These are phyloP conservation scores for Hansenula sp. DNA, from an alignment of 1,139 yeast species.

Conservation along the genomic window DNA sequence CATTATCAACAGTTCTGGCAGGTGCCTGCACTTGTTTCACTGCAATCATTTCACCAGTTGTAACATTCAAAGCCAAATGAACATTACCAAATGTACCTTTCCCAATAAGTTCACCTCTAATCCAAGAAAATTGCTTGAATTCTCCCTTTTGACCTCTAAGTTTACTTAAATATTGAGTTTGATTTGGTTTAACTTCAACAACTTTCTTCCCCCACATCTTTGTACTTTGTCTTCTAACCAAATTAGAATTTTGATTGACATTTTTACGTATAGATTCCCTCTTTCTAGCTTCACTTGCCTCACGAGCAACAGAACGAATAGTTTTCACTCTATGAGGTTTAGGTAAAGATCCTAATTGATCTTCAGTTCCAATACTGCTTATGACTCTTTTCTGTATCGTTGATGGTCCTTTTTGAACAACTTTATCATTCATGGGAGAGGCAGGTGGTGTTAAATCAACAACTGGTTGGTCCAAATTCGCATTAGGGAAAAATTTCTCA, in stretches of 20 bases:
- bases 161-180: slow-evolving; percentile 55
- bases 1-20: slow-evolving; percentile 34
- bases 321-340: slow-evolving; percentile 65
- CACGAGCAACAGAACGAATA: slow-evolving; percentile 87
- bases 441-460: slow-evolving; percentile 67
- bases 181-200: slow-evolving; percentile 81
- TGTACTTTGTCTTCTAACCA: slow-evolving; percentile 73
- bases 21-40: slow-evolving; percentile 90
- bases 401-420: slow-evolving; percentile 14
- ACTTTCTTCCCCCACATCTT: slow-evolving; percentile 97
- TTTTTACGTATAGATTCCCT: slow-evolving; percentile 31
- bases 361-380: slow-evolving; percentile 15
- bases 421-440: slow-evolving; percentile 36
- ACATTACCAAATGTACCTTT: slow-evolving; percentile 98
- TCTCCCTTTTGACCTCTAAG: slow-evolving; percentile 57
- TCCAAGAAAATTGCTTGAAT: slow-evolving; percentile 83
- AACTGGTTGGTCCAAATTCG: slow-evolving; percentile 90
- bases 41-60: slow-evolving; percentile 98
- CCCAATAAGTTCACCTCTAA: slow-evolving; percentile 95
- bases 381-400: slow-evolving; percentile 11
- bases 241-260: slow-evolving; percentile 25
- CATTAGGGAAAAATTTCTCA: slow-evolving; percentile 87
- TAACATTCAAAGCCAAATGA: slow-evolving; percentile 84
- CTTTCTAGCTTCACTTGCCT: slow-evolving; percentile 66
- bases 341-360: slow-evolving; percentile 15